These are phyloP conservation scores for Tolypocladium tundrense DNA, from an alignment of 2,329 filamentous ascomycete species.

Conservation along the genomic window DNA sequence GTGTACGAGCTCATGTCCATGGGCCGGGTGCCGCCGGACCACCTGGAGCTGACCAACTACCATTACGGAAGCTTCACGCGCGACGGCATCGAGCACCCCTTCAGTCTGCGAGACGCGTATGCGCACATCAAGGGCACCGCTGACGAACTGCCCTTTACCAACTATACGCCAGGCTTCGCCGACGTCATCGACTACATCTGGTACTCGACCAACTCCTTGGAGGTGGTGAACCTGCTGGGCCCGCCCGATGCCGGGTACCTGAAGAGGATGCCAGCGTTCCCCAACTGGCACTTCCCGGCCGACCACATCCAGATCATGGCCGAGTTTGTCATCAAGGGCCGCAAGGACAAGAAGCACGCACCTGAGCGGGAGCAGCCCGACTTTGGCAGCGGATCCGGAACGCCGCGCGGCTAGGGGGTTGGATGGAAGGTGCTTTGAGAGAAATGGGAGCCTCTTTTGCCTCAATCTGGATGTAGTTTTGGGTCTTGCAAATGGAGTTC, in stretches of 20 bases:
- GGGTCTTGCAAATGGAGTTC: slow-evolving; percentile 27
- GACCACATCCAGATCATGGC: slow-evolving; percentile 86
- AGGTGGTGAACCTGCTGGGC: slow-evolving; percentile 74
- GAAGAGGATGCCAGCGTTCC: slow-evolving; percentile 79
- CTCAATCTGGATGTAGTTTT: slow-evolving; percentile 29
- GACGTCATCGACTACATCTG: slow-evolving; percentile 96
- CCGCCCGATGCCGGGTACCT: slow-evolving; percentile 81
- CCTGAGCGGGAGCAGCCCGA: slow-evolving; percentile 51
- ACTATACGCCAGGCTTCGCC: slow-evolving; percentile 89
- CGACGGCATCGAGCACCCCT: slow-evolving; percentile 88
- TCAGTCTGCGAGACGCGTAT: slow-evolving; percentile 87
- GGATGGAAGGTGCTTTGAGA: not conserved
- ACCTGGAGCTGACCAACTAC: slow-evolving; percentile 68
- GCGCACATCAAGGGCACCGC: slow-evolving; percentile 69
- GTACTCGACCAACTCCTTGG: slow-evolving; percentile 86
- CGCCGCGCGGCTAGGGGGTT: slow-evolving; percentile 17
- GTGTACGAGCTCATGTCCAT: slow-evolving; percentile 84
- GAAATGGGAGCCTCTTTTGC: slow-evolving; percentile 2
- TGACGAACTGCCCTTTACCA: slow-evolving; percentile 84
- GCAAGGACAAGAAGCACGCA: slow-evolving; percentile 67
- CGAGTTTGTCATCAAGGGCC: slow-evolving; percentile 79
- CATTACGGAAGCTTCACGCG: slow-evolving; percentile 90
- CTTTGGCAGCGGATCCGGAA: slow-evolving; percentile 35
- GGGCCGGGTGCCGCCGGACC: slow-evolving; percentile 67
- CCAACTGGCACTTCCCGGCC: slow-evolving; percentile 87